Percentiles rank a stretch among this genome's conserved stretches.
Evolutionary conservation across 768 basidiomycete genomes (phyloP).

Genomic region (Podaxis sp.): DNA sequence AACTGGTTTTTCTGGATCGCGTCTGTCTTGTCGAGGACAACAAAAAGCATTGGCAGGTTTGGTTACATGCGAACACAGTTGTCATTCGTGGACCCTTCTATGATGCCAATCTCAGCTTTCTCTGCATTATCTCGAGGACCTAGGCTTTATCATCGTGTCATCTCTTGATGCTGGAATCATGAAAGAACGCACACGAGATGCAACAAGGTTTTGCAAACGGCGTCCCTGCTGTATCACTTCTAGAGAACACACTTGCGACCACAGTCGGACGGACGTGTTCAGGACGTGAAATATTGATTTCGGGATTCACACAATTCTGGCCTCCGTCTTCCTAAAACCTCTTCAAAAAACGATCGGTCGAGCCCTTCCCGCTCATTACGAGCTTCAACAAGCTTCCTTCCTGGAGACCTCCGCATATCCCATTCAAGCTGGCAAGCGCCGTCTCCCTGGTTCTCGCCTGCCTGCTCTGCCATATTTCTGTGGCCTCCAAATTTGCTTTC

Average conservation of each 20-base stretch:
- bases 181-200: neutral
- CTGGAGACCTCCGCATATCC: neutral
- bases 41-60: neutral
- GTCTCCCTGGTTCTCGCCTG: neutral
- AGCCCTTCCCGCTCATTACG: neutral
- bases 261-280: neutral
- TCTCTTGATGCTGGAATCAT: neutral
- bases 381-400: neutral
- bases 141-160: neutral
- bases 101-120: slow-evolving; percentile 3
- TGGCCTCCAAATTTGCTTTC: neutral
- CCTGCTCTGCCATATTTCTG: neutral
- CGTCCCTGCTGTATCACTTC: neutral
- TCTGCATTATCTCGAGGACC: neutral
- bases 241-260: neutral
- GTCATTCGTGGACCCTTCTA: slow-evolving; percentile 3
- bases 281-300: neutral
- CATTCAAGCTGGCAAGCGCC: neutral
- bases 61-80: neutral
- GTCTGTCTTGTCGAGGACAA: slow-evolving; percentile 17
- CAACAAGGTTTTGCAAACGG: neutral
- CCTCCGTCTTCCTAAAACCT: neutral
- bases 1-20: slow-evolving; percentile 17
- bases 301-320: neutral
- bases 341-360: neutral